Conservation (phyloP, 2,329 filamentous ascomycete genomes). For the Clonostachys sp. region DNA sequence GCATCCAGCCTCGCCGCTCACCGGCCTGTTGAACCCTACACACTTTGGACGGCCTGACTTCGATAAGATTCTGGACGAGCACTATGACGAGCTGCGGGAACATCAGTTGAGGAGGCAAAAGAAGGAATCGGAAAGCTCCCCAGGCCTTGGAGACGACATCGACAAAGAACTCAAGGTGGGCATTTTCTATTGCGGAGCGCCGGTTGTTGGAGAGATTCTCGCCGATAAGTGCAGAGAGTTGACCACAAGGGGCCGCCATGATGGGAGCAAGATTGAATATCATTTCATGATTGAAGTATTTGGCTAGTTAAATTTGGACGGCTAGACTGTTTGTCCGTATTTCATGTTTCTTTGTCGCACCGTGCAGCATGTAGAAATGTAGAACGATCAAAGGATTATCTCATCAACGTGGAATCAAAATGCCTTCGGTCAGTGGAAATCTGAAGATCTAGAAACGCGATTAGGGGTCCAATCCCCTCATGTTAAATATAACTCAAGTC, state of each 20-base stretch:
- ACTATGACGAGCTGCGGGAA: conserved; percentile 47
- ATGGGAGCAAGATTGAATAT: conserved; percentile 48
- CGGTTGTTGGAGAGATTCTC: conserved; percentile 49
- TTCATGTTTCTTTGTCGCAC: too few relatives aligned
- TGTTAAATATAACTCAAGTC: too few relatives aligned
- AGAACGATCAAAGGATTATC: too few relatives aligned
- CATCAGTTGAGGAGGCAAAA: conserved; percentile 16
- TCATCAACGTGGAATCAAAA: too few relatives aligned
- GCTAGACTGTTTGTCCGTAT: too few relatives aligned
- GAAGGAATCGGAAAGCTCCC: conserved; percentile 4
- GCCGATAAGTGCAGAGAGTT: conserved; percentile 47
- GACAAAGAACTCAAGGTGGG: conserved; percentile 40
- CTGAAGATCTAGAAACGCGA: too few relatives aligned
- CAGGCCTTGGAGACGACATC: conserved; percentile 2
- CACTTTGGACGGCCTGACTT: conserved; percentile 52
- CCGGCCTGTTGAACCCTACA: conserved; percentile 46
- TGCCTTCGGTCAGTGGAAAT: too few relatives aligned
- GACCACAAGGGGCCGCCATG: conserved; percentile 43
- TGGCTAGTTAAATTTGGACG: conserved; percentile 18
- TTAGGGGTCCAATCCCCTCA: too few relatives aligned
- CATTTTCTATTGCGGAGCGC: conserved; percentile 52
- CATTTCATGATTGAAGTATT: conserved; percentile 56
- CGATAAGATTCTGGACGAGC: conserved; percentile 42
- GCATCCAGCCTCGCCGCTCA: conserved; percentile 46
- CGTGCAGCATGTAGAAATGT: too few relatives aligned